Conservation (phyloP, 129 eudicot genomes). For the Gnaphalium uliginosum region DNA sequence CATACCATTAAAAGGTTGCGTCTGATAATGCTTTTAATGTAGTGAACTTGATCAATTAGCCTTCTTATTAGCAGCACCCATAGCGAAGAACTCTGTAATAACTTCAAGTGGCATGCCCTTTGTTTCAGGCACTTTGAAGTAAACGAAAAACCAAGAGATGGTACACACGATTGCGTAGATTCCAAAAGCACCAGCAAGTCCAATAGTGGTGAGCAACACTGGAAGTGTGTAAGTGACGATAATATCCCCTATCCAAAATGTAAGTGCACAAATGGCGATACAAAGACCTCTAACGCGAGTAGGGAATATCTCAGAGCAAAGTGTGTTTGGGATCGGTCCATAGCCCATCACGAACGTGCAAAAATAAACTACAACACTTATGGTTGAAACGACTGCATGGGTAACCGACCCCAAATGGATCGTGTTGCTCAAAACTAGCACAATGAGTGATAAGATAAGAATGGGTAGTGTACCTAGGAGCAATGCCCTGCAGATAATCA, state of each 20-base stretch:
- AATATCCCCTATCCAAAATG: conserved; percentile 83
- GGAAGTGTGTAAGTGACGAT: conserved; percentile 91
- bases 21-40: neutral
- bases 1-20: conserved; percentile 6
- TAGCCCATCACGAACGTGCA: conserved; percentile 94
- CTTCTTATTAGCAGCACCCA: conserved; percentile 66
- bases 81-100: conserved; percentile 89
- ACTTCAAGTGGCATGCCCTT: conserved; percentile 99
- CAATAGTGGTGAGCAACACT: conserved; percentile 70
- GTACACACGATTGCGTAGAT: conserved; percentile 73
- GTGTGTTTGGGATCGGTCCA: conserved; percentile 93
- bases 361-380: conserved; percentile 72
- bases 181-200: conserved; percentile 84
- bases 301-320: conserved; percentile 91
- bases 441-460: conserved; percentile 50
- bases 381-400: conserved; percentile 76
- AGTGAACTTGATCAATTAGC: conserved; percentile 29
- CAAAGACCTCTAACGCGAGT: conserved; percentile 91
- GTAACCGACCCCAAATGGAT: conserved; percentile 41
- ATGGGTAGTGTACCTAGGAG: conserved; percentile 70
- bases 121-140: conserved; percentile 87
- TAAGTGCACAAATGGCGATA: conserved; percentile 86
- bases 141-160: conserved; percentile 78
- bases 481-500: conserved; percentile 50
- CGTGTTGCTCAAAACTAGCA: conserved; percentile 62